Evolutionary conservation across 768 basidiomycete species (phyloP), one percentile per base, ranked within the genome.

Genomic region (Xerocomus potaroensis): DNA sequence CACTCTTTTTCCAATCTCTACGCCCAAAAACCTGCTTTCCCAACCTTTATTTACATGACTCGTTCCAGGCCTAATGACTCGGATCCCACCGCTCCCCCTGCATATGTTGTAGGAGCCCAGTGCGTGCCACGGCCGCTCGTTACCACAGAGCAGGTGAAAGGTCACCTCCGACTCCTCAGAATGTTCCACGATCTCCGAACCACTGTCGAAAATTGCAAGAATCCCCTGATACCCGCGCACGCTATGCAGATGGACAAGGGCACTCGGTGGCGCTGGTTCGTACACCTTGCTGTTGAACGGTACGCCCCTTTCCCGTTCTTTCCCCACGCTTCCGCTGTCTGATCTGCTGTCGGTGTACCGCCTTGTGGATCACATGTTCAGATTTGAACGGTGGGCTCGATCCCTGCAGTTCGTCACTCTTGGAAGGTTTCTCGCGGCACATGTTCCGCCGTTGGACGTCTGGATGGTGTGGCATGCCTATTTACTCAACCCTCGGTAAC

Each of bases 381-480:
- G 71, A 41, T 73, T 72, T 36, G 59, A 70, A 30, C 58, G 51
- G 15, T 72, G 71, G 71, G 52, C 62, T 18, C 39, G 38, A 19
- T 60, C 54, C 4, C 37, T 66, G 43, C 45, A 55, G 32, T 51
- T 54, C 40, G 60, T 56, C 34, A 35, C 55, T 3, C 48, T 67
- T 9, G 63, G 59, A 41, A 53, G 50, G 29, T 66, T 66, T 27
- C 47, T 68, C 26, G 21, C 45, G 19, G 46, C 41, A 4, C 53
- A 66, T 10, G 35, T 67, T 14, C 71, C 71, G 0, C 71, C 71
- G 11, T 23, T 69, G 24, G 72, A 72, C 32, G 71, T 72, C 19
- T 65, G 67, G 60, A 70, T 72, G 69, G 66, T 72, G 16, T 70
- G 72, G 66, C 71, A 72, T 16, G 71, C 70, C 1, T 72, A 73